Evolutionary conservation across 1,284 basidiomycete species (phyloP).

Genomic region (Ustilago trichophora): DNA sequence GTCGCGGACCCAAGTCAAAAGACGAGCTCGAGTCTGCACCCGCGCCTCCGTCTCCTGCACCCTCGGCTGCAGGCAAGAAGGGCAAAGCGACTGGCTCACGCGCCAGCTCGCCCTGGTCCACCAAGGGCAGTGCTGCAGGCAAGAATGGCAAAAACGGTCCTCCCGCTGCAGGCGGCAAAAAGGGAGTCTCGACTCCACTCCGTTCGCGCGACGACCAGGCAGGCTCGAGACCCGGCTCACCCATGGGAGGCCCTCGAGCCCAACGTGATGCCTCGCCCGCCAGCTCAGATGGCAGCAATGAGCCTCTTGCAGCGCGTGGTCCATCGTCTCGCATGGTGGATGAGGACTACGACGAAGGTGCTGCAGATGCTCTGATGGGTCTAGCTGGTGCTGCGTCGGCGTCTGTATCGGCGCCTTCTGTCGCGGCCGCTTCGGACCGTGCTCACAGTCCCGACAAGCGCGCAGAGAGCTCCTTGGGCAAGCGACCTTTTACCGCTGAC

Average conservation of each 20-base stretch:
- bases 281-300: constrained; percentile 54
- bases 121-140: constrained; percentile 15
- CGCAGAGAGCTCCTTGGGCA: constrained; percentile 43
- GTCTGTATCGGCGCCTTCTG: constrained; percentile 15
- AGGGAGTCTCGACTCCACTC: constrained; percentile 22
- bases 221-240: constrained; percentile 26
- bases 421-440: constrained; percentile 11
- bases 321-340: constrained; percentile 53
- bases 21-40: constrained; percentile 36
- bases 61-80: constrained; percentile 43
- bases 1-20: constrained; percentile 37
- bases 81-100: constrained; percentile 35
- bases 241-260: constrained; percentile 14
- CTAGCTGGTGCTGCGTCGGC: constrained; percentile 61
- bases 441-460: constrained; percentile 32
- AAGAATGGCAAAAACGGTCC: constrained; percentile 23
- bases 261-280: constrained; percentile 40
- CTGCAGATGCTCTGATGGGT: constrained; percentile 65
- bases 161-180: constrained; percentile 11
- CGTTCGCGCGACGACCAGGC: constrained; percentile 22
- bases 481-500: constrained; percentile 39
- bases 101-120: constrained; percentile 47
- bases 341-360: constrained; percentile 64
- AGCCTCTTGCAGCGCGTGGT: constrained; percentile 41
- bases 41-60: constrained; percentile 37